A percentile compares a stretch with the other conserved stretches of the same genome.
Conservation (phyloP, 2,329 filamentous ascomycete genomes). For the Colletotrichum noveboracense region DNA sequence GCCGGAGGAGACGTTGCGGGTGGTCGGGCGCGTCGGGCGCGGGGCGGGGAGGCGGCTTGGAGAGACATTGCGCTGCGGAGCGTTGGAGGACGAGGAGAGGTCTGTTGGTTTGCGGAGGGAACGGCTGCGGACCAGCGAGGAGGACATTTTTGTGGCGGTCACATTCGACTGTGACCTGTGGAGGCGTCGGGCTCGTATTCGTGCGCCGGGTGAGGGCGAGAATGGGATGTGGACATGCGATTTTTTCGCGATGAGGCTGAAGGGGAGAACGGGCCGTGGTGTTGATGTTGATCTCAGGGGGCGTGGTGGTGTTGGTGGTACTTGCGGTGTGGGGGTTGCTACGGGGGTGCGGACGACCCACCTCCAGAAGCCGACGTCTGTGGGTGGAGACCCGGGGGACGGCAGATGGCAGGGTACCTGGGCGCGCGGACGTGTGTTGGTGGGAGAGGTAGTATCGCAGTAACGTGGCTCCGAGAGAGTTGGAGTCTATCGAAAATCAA, state of each 20-base stretch:
- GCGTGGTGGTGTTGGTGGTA: neutral
- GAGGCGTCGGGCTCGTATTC: neutral
- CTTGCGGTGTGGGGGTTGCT: slow-evolving; percentile 12
- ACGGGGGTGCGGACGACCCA: neutral
- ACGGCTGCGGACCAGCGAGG: slow-evolving; percentile 48
- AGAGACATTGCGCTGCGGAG: neutral
- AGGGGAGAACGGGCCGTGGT: neutral
- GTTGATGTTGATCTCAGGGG: slow-evolving; percentile 18
- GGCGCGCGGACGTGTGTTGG: neutral
- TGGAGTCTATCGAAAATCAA: neutral
- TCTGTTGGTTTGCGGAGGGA: slow-evolving; percentile 51
- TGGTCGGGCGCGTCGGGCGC: neutral
- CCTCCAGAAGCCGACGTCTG: neutral
- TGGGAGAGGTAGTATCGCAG: neutral
- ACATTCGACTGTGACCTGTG: neutral
- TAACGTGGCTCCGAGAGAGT: neutral
- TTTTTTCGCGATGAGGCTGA: neutral
- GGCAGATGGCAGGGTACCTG: neutral
- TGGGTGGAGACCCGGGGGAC: neutral
- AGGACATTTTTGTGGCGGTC: slow-evolving; percentile 39
- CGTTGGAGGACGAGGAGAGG: neutral
- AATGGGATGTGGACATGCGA: neutral
- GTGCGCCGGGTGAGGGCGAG: neutral
- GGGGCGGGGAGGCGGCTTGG: slow-evolving; percentile 18
- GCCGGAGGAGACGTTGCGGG: slow-evolving; percentile 15